Evolutionary conservation across 352 stramenopile genomes (phyloP).

Genomic region (Globisporangium orthogonon): DNA sequence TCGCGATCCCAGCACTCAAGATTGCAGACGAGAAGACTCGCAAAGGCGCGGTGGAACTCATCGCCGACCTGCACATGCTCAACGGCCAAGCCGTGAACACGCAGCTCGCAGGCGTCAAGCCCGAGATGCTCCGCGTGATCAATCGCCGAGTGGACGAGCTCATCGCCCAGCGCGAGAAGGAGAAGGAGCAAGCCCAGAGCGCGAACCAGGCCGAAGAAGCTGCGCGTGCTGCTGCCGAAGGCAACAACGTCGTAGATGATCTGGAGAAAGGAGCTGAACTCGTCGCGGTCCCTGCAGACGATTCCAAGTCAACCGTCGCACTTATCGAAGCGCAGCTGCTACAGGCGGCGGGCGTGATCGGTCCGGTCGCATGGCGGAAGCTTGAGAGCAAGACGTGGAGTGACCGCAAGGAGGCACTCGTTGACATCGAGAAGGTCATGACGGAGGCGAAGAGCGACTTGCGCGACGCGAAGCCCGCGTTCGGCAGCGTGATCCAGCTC

Average conservation of each 20-base stretch:
- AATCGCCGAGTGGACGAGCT: constrained; percentile 71
- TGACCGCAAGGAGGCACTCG: constrained; percentile 73
- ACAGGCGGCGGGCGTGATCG: constrained; percentile 41
- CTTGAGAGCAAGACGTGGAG: constrained; percentile 82
- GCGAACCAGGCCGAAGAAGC: constrained; percentile 45
- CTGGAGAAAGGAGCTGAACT: constrained; percentile 21
- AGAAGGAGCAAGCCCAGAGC: constrained; percentile 23
- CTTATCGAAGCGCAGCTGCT: constrained; percentile 35
- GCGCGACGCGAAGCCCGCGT: constrained; percentile 52
- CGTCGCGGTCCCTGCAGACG: constrained; percentile 36
- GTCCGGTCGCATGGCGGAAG: constrained; percentile 67
- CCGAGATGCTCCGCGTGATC: constrained; percentile 73
- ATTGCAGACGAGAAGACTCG: constrained; percentile 76
- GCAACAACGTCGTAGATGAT: constrained; percentile 18
- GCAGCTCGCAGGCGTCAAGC: constrained; percentile 45
- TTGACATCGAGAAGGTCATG: constrained; percentile 66
- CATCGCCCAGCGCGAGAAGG: constrained; percentile 29
- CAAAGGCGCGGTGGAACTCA: constrained; percentile 60
- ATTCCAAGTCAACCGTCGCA: constrained; percentile 31
- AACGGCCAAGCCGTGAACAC: constrained; percentile 28
- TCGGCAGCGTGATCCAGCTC: constrained; percentile 50
- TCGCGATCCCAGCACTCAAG: constrained; percentile 60
- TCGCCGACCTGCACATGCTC: constrained; percentile 47
- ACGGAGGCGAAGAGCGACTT: constrained; percentile 65
- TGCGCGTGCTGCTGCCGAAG: background rate